Evolutionary conservation across 768 basidiomycete genomes (phyloP), one percentile per base, ranked within the genome.

Genomic region (Macrocybe gigantea): DNA sequence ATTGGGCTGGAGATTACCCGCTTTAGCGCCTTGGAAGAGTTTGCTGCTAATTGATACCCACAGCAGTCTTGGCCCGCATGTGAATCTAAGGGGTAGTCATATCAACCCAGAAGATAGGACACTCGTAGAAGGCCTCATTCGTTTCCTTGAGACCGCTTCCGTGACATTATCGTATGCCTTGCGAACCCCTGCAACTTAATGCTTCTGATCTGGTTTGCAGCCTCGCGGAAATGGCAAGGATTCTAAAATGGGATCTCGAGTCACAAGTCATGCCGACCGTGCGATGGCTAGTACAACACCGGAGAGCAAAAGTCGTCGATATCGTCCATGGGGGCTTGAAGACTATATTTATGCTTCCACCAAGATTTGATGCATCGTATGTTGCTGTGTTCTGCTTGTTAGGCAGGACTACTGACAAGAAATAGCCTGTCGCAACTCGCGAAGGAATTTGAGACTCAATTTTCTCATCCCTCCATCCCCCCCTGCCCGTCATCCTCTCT

Each of bases 21-120:
- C 77, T 12, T 73, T 97, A 15, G 74, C 81, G 11, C 94, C 95
- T 5, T 98, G 95, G 95, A 96, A 96, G 60, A 87, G 90, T 14
- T 62, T 98, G 11, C 66, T 98, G 5, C 74, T 93, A 11, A 60
- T 95, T 11, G 85, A 91, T 45, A 78, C 56, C 33, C 70, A 75
- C 11, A 72, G 73, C 11, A 77, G 74, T 29, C 59, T 77, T 44
- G 82, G 85, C 49, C 77, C 82, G 1, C 78, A 80, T 52, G 68
- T 75, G 58, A 82, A 80, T 49, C 64, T 85, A 43, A 66, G 76
- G 52, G 78, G 77, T 1, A 77, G 79, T 1, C 78, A 82, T 47
- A 69, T 83, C 12, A 77, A 69, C 45, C 69, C 79, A 0, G 85
- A 86, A 39, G 88, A 90, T 53, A 70, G 77, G 46, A 72, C 73